These are phyloP conservation scores for Acacia pycnantha DNA, from an alignment of 331 rosid species.

Conservation along the genomic window DNA sequence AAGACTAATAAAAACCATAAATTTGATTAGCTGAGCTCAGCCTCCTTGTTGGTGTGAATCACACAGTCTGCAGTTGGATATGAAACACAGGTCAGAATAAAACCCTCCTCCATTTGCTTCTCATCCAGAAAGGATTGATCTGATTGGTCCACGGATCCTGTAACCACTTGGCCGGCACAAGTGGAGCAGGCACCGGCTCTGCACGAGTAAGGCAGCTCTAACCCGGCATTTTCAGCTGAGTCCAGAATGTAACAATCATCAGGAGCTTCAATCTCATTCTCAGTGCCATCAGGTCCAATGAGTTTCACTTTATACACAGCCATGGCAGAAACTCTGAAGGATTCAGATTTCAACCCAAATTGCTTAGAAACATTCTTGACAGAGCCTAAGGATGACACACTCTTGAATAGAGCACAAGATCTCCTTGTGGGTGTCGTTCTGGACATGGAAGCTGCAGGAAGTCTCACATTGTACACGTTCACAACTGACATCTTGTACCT, in stretches of 20 bases:
- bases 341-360: constrained; percentile 58
- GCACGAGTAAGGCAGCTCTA: constrained; percentile 71
- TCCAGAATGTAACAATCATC: constrained; percentile 66
- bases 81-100: constrained; percentile 56
- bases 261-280: constrained; percentile 63
- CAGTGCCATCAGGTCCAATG: constrained; percentile 58
- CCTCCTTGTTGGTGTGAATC: constrained; percentile 67
- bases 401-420: constrained; percentile 35
- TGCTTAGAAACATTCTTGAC: constrained; percentile 42
- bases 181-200: constrained; percentile 86
- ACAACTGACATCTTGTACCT: constrained; percentile 38
- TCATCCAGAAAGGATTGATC: constrained; percentile 68
- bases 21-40: constrained; percentile 42
- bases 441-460: constrained; percentile 36
- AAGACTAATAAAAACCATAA: neutral
- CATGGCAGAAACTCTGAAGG: constrained; percentile 60
- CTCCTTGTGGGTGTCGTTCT: constrained; percentile 25
- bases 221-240: constrained; percentile 69
- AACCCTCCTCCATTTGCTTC: constrained; percentile 48
- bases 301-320: constrained; percentile 62
- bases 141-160: constrained; percentile 58
- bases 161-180: constrained; percentile 53
- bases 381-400: constrained; percentile 34
- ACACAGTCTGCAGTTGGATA: constrained; percentile 64
- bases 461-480: constrained; percentile 37